Evolutionary conservation across 106 monocot genomes (phyloP).

Genomic region (Posidonia australis): DNA sequence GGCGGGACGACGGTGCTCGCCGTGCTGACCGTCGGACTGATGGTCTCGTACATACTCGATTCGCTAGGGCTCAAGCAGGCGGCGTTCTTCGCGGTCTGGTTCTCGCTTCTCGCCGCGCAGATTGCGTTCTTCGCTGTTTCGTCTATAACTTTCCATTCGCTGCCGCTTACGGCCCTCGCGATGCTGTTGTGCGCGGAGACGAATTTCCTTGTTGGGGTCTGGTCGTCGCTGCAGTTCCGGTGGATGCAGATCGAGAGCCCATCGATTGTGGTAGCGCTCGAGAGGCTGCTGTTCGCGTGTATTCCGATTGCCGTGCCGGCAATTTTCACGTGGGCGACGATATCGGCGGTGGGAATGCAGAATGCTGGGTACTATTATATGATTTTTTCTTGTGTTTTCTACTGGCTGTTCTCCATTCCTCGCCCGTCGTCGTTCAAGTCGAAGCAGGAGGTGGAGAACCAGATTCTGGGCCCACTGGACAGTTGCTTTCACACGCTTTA

Average conservation of each 20-base stretch:
- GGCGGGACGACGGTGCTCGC: constrained; percentile 51
- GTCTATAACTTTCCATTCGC: constrained; percentile 30
- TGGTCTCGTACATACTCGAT: constrained; percentile 70
- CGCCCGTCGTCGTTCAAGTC: constrained; percentile 43
- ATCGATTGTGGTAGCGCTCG: constrained; percentile 46
- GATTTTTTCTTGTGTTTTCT: constrained; percentile 57
- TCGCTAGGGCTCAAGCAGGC: constrained; percentile 44
- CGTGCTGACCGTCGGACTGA: constrained; percentile 53
- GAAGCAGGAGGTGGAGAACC: constrained; percentile 34
- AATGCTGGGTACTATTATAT: constrained; percentile 57
- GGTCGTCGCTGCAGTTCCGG: constrained; percentile 77
- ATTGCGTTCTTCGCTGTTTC: constrained; percentile 73
- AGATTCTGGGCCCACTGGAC: constrained; percentile 69
- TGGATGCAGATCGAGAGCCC: constrained; percentile 88
- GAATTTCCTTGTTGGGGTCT: constrained; percentile 71
- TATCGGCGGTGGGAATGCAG: constrained; percentile 67
- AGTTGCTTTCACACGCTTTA: constrained; percentile 78
- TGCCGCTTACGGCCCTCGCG: constrained; percentile 41
- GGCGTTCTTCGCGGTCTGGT: constrained; percentile 74
- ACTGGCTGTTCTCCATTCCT: constrained; percentile 86
- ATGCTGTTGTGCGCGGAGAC: constrained; percentile 54
- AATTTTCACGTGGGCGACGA: constrained; percentile 68
- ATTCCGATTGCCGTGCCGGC: constrained; percentile 57
- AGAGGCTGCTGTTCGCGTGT: constrained; percentile 79
- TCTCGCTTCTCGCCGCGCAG: constrained; percentile 51